Conservation (phyloP, 306 rosid genomes). For the Vigna nakashimae region DNA sequence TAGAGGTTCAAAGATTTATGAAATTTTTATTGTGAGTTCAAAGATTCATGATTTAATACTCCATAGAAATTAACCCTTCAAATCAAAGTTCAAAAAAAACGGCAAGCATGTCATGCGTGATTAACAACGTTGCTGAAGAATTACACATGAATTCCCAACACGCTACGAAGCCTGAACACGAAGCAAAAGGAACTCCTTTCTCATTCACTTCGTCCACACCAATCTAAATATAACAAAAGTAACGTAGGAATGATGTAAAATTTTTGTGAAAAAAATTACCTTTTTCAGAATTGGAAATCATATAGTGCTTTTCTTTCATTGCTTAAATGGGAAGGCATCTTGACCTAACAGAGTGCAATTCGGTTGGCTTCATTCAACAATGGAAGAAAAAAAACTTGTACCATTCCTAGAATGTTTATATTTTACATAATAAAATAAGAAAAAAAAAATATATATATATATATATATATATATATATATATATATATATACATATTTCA, state of each 20-base stretch:
- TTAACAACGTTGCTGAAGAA: slow-evolving; percentile 6
- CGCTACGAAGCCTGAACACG: slow-evolving; percentile 8
- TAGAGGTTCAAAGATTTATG: slow-evolving; percentile 11
- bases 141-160: slow-evolving; percentile 23
- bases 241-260: neutral
- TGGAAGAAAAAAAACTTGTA: neutral
- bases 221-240: slow-evolving; percentile 1
- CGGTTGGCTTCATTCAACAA: neutral
- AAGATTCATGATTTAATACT: slow-evolving; percentile 21
- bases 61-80: slow-evolving; percentile 16
- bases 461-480: no score
- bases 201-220: neutral
- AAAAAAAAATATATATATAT: neutral
- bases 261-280: neutral
- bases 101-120: slow-evolving; percentile 32
- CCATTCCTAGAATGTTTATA: neutral
- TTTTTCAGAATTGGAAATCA: neutral
- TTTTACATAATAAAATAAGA: neutral
- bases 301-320: neutral
- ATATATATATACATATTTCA: neutral
- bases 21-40: neutral
- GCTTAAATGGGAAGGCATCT: neutral
- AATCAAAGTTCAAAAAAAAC: slow-evolving; percentile 43
- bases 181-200: neutral
- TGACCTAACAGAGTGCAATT: neutral